Conservation (phyloP, 371 early-diverging fungal genomes). For the Mortierella sp. region DNA sequence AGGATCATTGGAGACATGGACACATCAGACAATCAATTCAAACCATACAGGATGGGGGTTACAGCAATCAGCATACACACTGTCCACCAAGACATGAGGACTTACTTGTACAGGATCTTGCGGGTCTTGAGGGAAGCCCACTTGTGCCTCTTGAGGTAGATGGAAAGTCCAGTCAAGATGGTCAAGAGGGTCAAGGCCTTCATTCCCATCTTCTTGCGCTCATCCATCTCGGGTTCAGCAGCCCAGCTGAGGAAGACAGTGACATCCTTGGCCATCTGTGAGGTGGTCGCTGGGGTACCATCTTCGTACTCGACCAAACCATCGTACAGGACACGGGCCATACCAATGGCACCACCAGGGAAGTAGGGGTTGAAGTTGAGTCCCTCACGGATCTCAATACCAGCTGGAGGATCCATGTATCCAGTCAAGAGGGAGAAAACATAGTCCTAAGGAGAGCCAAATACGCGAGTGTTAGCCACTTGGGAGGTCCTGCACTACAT, state of each 20-base stretch:
- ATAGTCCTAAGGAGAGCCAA: slow-evolving; percentile 85
- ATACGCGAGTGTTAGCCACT: no score
- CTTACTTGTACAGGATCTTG: slow-evolving; percentile 80
- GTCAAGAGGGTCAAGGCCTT: slow-evolving; percentile 78
- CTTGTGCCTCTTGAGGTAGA: slow-evolving; percentile 85
- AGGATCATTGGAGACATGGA: no score
- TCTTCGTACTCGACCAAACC: slow-evolving; percentile 97
- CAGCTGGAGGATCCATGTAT: slow-evolving; percentile 96
- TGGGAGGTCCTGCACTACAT: no score
- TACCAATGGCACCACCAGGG: slow-evolving; percentile 98
- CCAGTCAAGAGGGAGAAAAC: slow-evolving; percentile 95
- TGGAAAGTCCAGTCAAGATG: slow-evolving; percentile 66
- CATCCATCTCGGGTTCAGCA: slow-evolving; percentile 96
- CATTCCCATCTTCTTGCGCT: slow-evolving; percentile 95
- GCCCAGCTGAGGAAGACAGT: slow-evolving; percentile 93
- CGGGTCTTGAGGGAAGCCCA: slow-evolving; percentile 83
- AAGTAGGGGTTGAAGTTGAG: slow-evolving; percentile 96
- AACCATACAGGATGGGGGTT: no score
- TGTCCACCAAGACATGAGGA: no score
- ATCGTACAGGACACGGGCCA: slow-evolving; percentile 95
- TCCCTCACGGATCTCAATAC: slow-evolving; percentile 94
- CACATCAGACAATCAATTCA: no score
- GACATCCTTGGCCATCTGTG: slow-evolving; percentile 98
- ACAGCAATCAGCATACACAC: no score
- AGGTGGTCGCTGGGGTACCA: slow-evolving; percentile 96